Evolutionary conservation across 495 filamentous ascomycete genomes (phyloP), one percentile per base, ranked within the genome.

Genomic region (Podospora pseudoanserina): DNA sequence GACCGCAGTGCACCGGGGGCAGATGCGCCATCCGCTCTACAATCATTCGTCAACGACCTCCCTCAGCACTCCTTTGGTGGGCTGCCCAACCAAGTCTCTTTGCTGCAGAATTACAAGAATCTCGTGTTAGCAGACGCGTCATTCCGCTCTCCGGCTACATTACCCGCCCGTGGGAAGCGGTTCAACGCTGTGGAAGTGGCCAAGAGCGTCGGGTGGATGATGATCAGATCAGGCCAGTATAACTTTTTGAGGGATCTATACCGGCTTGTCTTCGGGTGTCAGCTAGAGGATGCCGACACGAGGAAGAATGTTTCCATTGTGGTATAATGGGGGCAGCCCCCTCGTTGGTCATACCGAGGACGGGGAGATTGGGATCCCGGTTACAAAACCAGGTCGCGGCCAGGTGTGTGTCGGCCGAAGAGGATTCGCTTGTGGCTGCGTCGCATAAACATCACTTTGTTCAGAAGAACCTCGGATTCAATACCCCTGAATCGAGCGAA

Each of bases 191-290:
- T 79, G 23, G 91, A 96, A 69, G 85, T 96, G 57, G 90, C 90
- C 15, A 88, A 88, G 73, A 91, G 89, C 60, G 89, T 95, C 16
- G 81, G 82, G 58, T 89, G 90, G 83, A 91, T 95, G 87, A 83
- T 85, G 59, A 64, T 75, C 27, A 74, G 77, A 19, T 79, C 80
- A 0, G 66, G 69, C 34, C 85, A 87, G 67, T 91, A 93, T 75
- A 80, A 80, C 20, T 96, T 92, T 85, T 78, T 96, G 68, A 83
- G 85, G 26, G 93, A 96, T 76, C 79, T 97, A 11, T 96, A 89
- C 79, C 84, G 87, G 60, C 80, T 93, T n/a, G 92, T 96, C 3
- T 93, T 94, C 78, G 92, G 93, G 0, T 92, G 92, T 74, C 87
- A 89, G 65, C 73, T 90, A 28, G 91, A 96, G 68, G 93, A 95